Evolutionary conservation across 1,139 yeast genomes (phyloP).

Genomic region (Saccharomycopsis hybrid): DNA sequence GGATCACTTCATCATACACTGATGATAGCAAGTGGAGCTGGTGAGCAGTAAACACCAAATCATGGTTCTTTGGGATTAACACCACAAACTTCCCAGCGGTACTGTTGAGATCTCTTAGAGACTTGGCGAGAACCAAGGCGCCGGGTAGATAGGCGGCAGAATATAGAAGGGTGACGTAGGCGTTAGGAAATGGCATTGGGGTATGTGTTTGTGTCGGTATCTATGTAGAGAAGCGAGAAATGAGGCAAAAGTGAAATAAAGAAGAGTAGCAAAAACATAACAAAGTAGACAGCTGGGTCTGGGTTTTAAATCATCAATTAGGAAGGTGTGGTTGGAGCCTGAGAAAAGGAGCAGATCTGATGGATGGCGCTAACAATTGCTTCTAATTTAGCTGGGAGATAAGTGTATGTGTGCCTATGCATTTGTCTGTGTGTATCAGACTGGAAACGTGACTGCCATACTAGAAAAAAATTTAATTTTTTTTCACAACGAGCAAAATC

Average conservation of each 20-base stretch:
- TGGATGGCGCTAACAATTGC: no score
- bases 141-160: constrained; percentile 70
- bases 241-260: background rate
- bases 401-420: no score
- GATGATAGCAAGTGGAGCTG: constrained; percentile 21
- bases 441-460: no score
- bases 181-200: constrained; percentile 31
- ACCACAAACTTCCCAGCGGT: constrained; percentile 14
- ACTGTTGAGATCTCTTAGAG: constrained; percentile 10
- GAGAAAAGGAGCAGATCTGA: no score
- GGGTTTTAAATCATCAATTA: no score
- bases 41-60: constrained; percentile 4
- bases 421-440: no score
- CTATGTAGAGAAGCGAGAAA: background rate
- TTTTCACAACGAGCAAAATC: background rate
- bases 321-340: no score
- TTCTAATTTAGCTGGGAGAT: no score
- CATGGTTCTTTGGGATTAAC: constrained; percentile 14
- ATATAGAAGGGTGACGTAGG: constrained; percentile 63
- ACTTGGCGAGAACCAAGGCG: constrained; percentile 30
- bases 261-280: background rate
- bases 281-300: no score
- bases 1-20: constrained; percentile 30
- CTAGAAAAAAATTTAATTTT: no score
- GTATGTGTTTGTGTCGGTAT: background rate